phyloP scores from a whole-genome alignment of 495 filamentous ascomycete genomes.

The Tuber umbilicatum region DNA sequence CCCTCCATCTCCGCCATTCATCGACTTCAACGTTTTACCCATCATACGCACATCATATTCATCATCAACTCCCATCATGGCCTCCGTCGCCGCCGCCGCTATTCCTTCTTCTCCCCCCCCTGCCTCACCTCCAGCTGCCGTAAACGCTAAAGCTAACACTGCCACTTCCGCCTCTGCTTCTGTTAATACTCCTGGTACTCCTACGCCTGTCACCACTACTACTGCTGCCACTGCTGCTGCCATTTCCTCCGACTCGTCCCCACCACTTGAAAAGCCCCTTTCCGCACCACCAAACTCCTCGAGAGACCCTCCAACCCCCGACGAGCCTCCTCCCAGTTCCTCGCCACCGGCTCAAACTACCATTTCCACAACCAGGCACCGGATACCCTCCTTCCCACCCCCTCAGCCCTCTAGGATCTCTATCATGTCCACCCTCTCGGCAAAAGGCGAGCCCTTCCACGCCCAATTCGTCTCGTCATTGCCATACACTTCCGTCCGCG shows the following conservation, averaged over 20 bases:
- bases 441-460: constrained; percentile 65
- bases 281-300: constrained; percentile 39
- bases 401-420: constrained; percentile 60
- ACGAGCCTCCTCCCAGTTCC: constrained; percentile 47
- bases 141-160: constrained; percentile 30
- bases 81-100: constrained; percentile 30
- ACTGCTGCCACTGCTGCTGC: constrained; percentile 26
- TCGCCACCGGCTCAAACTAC: constrained; percentile 47
- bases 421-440: constrained; percentile 60
- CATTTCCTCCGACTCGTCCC: constrained; percentile 21
- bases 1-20: constrained; percentile 8
- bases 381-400: constrained; percentile 56
- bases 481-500: constrained; percentile 81
- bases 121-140: constrained; percentile 5
- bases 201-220: constrained; percentile 6
- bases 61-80: constrained; percentile 26
- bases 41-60: not conserved
- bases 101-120: constrained; percentile 5
- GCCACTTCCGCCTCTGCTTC: constrained; percentile 7
- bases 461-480: constrained; percentile 79
- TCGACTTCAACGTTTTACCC: constrained; percentile 14
- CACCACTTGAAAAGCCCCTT: constrained; percentile 36
- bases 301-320: constrained; percentile 40
- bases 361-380: constrained; percentile 48
- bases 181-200: constrained; percentile 7